Evolutionary conservation across 768 basidiomycete genomes (phyloP).

Genomic region (Pholiota molesta): DNA sequence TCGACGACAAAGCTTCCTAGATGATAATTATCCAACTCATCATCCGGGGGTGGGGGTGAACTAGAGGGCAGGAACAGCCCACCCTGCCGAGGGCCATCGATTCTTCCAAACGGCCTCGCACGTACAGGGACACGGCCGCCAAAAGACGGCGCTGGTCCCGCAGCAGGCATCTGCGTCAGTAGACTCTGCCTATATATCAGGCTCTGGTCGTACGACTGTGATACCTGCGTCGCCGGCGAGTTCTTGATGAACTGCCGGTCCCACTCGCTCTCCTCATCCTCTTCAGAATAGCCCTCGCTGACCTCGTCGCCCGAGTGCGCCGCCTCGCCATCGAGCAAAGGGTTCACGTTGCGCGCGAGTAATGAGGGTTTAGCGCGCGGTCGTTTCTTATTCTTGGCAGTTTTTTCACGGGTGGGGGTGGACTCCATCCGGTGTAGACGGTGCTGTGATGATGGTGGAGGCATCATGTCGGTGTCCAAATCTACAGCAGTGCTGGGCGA

Average conservation of each 20-base stretch:
- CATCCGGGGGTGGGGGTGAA: conserved; percentile 58
- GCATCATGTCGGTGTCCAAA: conserved; percentile 15
- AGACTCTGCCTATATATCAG: conserved; percentile 72
- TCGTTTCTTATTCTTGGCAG: conserved; percentile 14
- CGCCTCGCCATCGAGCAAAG: conserved; percentile 70
- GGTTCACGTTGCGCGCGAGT: conserved; percentile 31
- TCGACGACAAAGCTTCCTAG: conserved; percentile 81
- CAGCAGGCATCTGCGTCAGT: conserved; percentile 63
- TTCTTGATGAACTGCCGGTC: conserved; percentile 71
- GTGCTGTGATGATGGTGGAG: conserved; percentile 36
- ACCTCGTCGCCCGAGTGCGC: conserved; percentile 81
- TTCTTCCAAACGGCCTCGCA: conserved; percentile 44
- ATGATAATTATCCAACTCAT: conserved; percentile 64
- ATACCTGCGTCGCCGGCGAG: conserved; percentile 65
- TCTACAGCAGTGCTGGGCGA: conserved; percentile 19
- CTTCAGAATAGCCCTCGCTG: conserved; percentile 64
- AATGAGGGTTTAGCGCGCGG: conserved; percentile 29
- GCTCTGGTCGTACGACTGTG: conserved; percentile 74
- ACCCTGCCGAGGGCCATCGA: conserved; percentile 24
- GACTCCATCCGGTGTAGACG: conserved; percentile 41
- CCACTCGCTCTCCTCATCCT: conserved; percentile 63
- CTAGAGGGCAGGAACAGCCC: conserved; percentile 43
- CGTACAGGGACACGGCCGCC: conserved; percentile 47
- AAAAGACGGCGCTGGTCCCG: conserved; percentile 54
- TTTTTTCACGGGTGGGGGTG: conserved; percentile 26